Conservation (phyloP, 2,329 filamentous ascomycete species). For the Neonectria faginata region DNA sequence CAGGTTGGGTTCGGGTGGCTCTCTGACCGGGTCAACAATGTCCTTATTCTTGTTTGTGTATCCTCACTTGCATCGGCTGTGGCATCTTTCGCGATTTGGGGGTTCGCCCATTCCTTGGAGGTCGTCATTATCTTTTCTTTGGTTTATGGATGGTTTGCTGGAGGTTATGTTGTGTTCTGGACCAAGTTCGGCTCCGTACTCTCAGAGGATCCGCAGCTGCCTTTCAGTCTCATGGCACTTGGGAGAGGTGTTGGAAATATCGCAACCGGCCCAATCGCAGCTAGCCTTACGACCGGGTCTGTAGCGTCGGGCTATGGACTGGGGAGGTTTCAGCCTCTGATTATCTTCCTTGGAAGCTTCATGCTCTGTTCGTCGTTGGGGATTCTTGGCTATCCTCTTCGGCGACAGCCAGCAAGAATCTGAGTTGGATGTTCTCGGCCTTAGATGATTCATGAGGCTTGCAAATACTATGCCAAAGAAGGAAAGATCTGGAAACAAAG, state of each 20-base stretch:
- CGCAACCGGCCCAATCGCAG: slow-evolving; percentile 43
- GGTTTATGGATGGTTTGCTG: slow-evolving; percentile 68
- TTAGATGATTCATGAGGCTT: too few relatives aligned
- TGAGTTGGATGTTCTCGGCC: background rate
- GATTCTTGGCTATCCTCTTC: slow-evolving; percentile 19
- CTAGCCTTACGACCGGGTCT: slow-evolving; percentile 32
- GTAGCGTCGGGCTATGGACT: slow-evolving; percentile 30
- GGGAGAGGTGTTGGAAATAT: slow-evolving; percentile 48
- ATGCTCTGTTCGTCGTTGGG: slow-evolving; percentile 36
- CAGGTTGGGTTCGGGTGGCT: slow-evolving; percentile 59
- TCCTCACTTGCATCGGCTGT: slow-evolving; percentile 62
- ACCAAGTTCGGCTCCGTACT: slow-evolving; percentile 45
- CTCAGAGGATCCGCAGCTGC: slow-evolving; percentile 44
- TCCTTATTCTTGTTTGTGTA: slow-evolving; percentile 55
- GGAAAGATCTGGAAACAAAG: background rate
- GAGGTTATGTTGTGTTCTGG: slow-evolving; percentile 48
- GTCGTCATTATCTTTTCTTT: slow-evolving; percentile 63
- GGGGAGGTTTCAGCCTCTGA: slow-evolving; percentile 32
- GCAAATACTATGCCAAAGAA: rapidly evolving
- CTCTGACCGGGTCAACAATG: slow-evolving; percentile 58
- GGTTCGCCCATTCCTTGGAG: slow-evolving; percentile 58
- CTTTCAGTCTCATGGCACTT: slow-evolving; percentile 47
- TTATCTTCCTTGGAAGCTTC: slow-evolving; percentile 32
- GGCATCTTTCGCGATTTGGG: slow-evolving; percentile 66
- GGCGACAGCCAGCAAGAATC: background rate